Evolutionary conservation across 768 basidiomycete genomes (phyloP), one percentile per base, ranked within the genome.

Genomic region (Russula sp.): DNA sequence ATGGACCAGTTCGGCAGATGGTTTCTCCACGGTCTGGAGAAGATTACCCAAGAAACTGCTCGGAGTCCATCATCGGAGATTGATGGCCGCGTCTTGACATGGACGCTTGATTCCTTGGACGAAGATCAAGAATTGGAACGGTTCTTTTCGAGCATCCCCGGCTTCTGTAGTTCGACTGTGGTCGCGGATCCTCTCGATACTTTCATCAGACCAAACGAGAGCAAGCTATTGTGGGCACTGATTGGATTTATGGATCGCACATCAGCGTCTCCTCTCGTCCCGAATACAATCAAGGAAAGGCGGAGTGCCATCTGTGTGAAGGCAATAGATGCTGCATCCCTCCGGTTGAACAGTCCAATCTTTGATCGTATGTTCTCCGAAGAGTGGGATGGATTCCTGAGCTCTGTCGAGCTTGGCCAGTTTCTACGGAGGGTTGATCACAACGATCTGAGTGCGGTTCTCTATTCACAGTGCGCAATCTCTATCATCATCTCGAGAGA

Each of bases 341-440:
- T 20, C 56, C 34, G 10, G 29, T 14, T 8, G n/a, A 52, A 22
- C 11, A 6, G 9, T 29, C 25, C 2, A 2, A 36, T 11, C 32
- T 42, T 5, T 36, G 20, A 3, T n/a, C 35, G 51, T 16, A 14
- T 60, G 4, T 32, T 60, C 14, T 41, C n/a, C 11, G 45, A 47
- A 48, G 59, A 55, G 5, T 60, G 59, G 59, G 7, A 34, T 7
- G 46, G 53, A 47, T 32, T 60, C 14, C n/a, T 50, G 39, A 48
- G n/a, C 39, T 60, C 46, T 22, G 53, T 60, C 7, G 46, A 60
- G 29, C 47, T 60, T 34, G 59, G 59, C 16, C 52, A 34, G 18
- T 41, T 48, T 35, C 7, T 48, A 32, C 48, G 10, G 22, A 46
- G 25, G 16, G 38, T 34, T 34, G 46, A 34, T 18, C 13, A 41